phyloP scores from a whole-genome alignment of 2,329 filamentous ascomycete genomes.

The Pseudofabraea citricarpa region DNA sequence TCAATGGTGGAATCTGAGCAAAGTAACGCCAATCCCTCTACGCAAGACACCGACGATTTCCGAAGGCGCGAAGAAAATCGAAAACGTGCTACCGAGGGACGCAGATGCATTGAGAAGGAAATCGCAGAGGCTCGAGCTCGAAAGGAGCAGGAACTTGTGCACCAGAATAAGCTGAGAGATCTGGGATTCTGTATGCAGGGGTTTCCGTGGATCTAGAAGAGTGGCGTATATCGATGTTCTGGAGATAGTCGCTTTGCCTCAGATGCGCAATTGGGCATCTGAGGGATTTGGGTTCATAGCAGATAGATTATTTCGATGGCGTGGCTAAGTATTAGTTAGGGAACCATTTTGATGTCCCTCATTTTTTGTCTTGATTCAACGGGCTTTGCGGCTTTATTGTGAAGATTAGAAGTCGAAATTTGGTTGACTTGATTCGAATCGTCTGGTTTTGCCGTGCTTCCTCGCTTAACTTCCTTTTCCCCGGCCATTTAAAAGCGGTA shows the following conservation, averaged over 20 bases:
- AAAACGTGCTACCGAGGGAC: constrained; percentile 21
- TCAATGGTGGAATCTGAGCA: constrained; percentile 10
- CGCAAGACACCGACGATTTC: constrained; percentile 24
- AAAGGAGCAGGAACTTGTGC: constrained; percentile 33
- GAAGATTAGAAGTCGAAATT: too few relatives aligned
- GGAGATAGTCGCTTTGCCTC: constrained; percentile 54
- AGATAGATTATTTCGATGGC: too few relatives aligned
- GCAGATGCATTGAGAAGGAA: constrained; percentile 32
- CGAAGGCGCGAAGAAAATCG: constrained; percentile 25
- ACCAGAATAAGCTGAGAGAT: constrained; percentile 41
- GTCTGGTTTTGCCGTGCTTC: too few relatives aligned
- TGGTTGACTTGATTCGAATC: too few relatives aligned
- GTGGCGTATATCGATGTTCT: constrained; percentile 54
- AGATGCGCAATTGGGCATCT: constrained; percentile 33
- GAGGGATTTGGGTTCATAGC: too few relatives aligned
- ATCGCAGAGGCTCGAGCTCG: constrained; percentile 34
- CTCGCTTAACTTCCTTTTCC: too few relatives aligned
- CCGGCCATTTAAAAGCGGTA: too few relatives aligned
- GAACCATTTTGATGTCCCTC: too few relatives aligned
- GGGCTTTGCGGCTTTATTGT: too few relatives aligned
- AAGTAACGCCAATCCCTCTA: constrained; percentile 12
- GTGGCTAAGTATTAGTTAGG: too few relatives aligned
- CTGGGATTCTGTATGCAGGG: constrained; percentile 54
- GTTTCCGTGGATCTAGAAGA: constrained; percentile 57
- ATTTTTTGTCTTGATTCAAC: too few relatives aligned